These are phyloP conservation scores for Naganishia kalamii DNA, from an alignment of 768 basidiomycete genomes.

Conservation along the genomic window DNA sequence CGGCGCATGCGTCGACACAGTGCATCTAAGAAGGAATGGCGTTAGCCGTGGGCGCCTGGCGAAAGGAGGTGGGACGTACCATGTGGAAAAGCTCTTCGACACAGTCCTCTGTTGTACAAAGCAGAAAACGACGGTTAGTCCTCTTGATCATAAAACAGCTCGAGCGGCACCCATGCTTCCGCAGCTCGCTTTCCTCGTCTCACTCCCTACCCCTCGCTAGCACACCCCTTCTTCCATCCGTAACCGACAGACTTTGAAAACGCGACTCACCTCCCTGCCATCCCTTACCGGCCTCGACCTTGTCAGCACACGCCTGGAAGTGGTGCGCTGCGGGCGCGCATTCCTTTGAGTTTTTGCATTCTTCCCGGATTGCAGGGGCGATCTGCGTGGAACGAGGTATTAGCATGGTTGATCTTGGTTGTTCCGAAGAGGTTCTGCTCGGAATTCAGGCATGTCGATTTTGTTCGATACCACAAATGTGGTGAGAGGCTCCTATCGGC, in stretches of 20 bases:
- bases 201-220: not conserved
- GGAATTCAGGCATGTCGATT: too few relatives aligned
- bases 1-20: slow-evolving; percentile 69
- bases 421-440: too few relatives aligned
- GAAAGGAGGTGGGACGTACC: slow-evolving; percentile 49
- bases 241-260: not conserved
- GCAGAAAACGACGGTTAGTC: slow-evolving; percentile 6
- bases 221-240: not conserved
- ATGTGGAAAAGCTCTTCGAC: slow-evolving; percentile 52
- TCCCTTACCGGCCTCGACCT: slow-evolving; percentile 71
- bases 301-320: slow-evolving; percentile 85
- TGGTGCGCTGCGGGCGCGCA: slow-evolving; percentile 69
- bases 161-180: too few relatives aligned
- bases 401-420: not conserved
- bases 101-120: slow-evolving; percentile 34
- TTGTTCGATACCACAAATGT: too few relatives aligned
- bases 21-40: too few relatives aligned
- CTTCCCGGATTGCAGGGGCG: slow-evolving; percentile 66
- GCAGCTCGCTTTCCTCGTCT: not conserved
- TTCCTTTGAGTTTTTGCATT: slow-evolving; percentile 61
- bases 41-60: slow-evolving; percentile 10
- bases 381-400: slow-evolving; percentile 50
- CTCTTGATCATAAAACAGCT: not conserved
- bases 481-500: too few relatives aligned
- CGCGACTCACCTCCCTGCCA: slow-evolving; percentile 84